Evolutionary conservation across 805 yeast species (phyloP).

Genomic region (Pichia insulana): DNA sequence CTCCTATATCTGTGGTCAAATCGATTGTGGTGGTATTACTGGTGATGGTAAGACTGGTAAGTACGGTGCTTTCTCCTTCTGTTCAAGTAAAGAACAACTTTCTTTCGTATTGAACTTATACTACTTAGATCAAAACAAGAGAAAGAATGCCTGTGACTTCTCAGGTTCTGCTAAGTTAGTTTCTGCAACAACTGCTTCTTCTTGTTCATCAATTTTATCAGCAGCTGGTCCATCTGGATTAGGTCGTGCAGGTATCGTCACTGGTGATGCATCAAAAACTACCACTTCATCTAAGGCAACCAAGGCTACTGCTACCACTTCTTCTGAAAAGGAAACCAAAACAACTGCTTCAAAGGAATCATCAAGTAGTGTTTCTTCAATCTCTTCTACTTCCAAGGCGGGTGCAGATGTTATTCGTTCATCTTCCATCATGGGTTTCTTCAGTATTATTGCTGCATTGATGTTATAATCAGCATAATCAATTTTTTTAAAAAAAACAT

Average conservation of each 20-base stretch:
- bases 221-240: slow-evolving; percentile 68
- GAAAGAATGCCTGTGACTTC: slow-evolving; percentile 54
- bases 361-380: slow-evolving; percentile 13
- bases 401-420: slow-evolving; percentile 11
- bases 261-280: not conserved
- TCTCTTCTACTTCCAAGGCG: slow-evolving; percentile 14
- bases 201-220: slow-evolving; percentile 47
- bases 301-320: slow-evolving; percentile 13
- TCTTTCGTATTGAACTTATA: slow-evolving; percentile 58
- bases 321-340: slow-evolving; percentile 5
- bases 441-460: slow-evolving; percentile 17
- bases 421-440: slow-evolving; percentile 13
- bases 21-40: slow-evolving; percentile 51
- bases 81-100: slow-evolving; percentile 55
- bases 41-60: slow-evolving; percentile 56
- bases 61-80: slow-evolving; percentile 70
- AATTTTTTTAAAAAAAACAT: too few species aligned
- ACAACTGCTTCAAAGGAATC: slow-evolving; percentile 9
- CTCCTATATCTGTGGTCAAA: slow-evolving; percentile 45
- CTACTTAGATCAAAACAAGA: slow-evolving; percentile 39
- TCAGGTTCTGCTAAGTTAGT: slow-evolving; percentile 55
- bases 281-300: not conserved
- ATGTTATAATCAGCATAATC: slow-evolving; percentile 12
- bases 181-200: slow-evolving; percentile 38
- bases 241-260: slow-evolving; percentile 37